phyloP scores from a whole-genome alignment of 208 protist genomes.

The Crithidia mellificae region DNA sequence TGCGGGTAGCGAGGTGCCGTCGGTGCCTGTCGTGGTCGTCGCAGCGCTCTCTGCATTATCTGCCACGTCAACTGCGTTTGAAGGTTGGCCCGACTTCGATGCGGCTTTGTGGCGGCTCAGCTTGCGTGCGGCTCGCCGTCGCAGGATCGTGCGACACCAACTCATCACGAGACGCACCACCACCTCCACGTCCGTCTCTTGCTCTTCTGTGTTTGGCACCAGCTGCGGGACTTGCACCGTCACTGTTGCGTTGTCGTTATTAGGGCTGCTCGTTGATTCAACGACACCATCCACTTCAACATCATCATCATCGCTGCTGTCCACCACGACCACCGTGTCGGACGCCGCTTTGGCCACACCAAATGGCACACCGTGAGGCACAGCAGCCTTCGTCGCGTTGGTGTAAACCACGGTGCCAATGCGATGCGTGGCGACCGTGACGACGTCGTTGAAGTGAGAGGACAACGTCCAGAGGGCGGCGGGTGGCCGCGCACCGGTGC shows the following conservation, averaged over 20 bases:
- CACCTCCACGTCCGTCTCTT: constrained; percentile 62
- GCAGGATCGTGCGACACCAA: constrained; percentile 45
- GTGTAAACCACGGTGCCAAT: constrained; percentile 48
- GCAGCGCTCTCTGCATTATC: too few relatives aligned
- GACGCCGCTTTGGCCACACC: neutral
- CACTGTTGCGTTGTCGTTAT: too few relatives aligned
- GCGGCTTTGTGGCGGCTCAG: neutral
- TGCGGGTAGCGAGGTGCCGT: neutral
- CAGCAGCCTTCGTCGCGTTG: neutral
- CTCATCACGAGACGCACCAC: constrained; percentile 48
- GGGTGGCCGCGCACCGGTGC: constrained; percentile 32
- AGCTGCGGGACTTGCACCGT: constrained; percentile 29
- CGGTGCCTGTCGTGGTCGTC: neutral
- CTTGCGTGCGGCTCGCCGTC: constrained; percentile 11
- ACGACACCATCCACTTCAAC: constrained; percentile 17
- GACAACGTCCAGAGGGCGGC: constrained; percentile 85
- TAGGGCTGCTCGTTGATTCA: neutral
- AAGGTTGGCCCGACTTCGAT: too few relatives aligned
- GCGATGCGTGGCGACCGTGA: constrained; percentile 75
- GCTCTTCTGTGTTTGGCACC: constrained; percentile 56
- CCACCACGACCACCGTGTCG: constrained; percentile 35
- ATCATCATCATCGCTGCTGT: constrained; percentile 31
- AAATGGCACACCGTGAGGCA: neutral
- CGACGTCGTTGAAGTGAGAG: constrained; percentile 64
- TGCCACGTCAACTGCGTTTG: too few relatives aligned